phyloP scores from a whole-genome alignment of 2,329 filamentous ascomycete genomes.

The Talaromyces islandicus region DNA sequence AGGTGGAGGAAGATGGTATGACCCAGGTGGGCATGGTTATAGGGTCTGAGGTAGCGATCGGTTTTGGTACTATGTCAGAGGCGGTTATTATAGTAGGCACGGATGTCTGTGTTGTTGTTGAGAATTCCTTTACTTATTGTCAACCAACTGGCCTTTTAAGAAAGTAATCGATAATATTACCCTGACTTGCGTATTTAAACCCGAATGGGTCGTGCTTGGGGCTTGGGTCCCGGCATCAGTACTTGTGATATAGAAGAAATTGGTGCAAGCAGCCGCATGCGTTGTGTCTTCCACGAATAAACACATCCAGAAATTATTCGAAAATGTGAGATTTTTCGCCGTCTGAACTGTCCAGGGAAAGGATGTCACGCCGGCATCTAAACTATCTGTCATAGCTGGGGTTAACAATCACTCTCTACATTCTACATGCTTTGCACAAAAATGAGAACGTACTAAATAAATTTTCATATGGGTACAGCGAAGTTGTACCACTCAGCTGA shows the following conservation, averaged over 20 bases:
- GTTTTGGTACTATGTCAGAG: background rate
- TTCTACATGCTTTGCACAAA: background rate
- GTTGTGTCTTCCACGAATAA: background rate
- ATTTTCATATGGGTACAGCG: background rate
- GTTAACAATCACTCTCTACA: background rate
- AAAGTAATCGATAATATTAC: background rate
- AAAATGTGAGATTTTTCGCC: background rate
- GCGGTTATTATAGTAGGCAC: background rate
- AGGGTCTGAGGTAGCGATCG: background rate
- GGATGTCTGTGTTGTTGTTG: background rate
- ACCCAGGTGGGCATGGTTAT: background rate
- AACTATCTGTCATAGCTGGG: background rate
- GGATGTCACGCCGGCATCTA: background rate
- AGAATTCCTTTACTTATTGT: background rate
- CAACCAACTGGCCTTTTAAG: background rate
- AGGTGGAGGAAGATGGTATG: background rate
- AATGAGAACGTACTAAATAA: background rate
- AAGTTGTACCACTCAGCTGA: background rate
- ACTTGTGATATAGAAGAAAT: background rate
- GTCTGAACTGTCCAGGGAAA: background rate
- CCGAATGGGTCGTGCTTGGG: background rate
- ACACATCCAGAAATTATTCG: background rate
- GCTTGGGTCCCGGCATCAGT: background rate
- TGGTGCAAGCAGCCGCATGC: background rate
- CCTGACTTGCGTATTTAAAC: background rate